Base-by-base conservation (phyloP, 2,329 filamentous ascomycete genomes). In the Dothiorella sarmentorum region DNA sequence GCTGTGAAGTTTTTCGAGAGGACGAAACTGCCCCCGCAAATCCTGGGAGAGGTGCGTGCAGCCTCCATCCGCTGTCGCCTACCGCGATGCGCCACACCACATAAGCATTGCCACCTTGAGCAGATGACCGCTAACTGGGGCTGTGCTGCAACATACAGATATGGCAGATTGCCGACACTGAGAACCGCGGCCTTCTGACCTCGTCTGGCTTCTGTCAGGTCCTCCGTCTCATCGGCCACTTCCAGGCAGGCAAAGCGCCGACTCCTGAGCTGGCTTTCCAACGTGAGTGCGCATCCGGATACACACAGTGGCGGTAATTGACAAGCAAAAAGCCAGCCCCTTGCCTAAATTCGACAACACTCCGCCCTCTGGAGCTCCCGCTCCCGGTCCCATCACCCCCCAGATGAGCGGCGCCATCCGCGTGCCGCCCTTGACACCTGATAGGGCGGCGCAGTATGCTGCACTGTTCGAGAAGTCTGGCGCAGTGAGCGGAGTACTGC, bases 1-100 rank as follows among this genome's bases (percentile, higher is more conserved):
- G 94, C 94, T 60, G 92, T 99, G 73, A 90, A 91, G 73, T 97
- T 99, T 80, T 99, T 99, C 71, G 92, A 97, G 76, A 94, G 94
- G 80, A 97, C 94, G 44, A 87, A 89, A 66, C 81, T 99, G 49
- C 86, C 93, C 62, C 90, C 92, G 56, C 86, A 90, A 62, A 82
- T 94, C 49, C 82, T 99, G 61, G 94, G 93, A 74, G 57, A 59
- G 57, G 57, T 59, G 47, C 37, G 57, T 85, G 44, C 27, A 56
- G n/a, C 51, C n/a, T 18, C 18, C 6, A 24, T 7, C 40, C 26
- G 29, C n/a, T 17, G 43, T 47, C 40, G 55, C 18, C 27, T 20
- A 11, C 43, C 47, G 44, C 47, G 26, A 33, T 22, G 24, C 44
- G 27, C 10, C 43, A 20, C 26, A 49, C 43, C n/a, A 47, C 33